Base-by-base conservation (phyloP, 306 rosid genomes). In the Ormosia emarginata region DNA sequence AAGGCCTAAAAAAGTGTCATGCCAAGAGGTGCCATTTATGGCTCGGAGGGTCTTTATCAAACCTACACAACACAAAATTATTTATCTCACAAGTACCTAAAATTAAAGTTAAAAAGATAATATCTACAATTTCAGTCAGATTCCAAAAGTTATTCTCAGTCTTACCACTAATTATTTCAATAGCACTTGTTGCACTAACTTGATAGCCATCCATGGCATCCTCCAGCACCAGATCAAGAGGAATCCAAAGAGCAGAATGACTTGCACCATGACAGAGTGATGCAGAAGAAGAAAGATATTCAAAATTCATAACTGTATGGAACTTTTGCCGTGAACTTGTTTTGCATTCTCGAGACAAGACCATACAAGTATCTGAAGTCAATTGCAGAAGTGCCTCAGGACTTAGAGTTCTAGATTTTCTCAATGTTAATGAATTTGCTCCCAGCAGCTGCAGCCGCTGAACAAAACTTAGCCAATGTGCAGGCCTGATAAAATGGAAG, bases 131-230 rank as follows among this genome's bases (percentile, higher is more conserved):
- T 69, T 79, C 37, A 33, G 33, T 79, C 85, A 79, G 80, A 70
- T 47, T 79, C 79, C n/a, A 6, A 72, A 17, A 53, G 56, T 47
- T 66, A 80, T 39, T 76, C 52, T 78, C 46, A 55, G 62, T 75
- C 72, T 82, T 87, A 95, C 99, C 92, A 0, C 90, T 85, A 78
- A 91, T 87, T 89, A 71, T 86, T 91, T 95, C 99, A 71, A 95
- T 89, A 70, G 96, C 90, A 87, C 98, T 92, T 29, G 92, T 91
- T 84, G 99, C 89, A 40, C 93, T 93, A 62, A 91, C 97, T 89
- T 92, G 92, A 88, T 93, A 95, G 82, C 96, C 97, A 82, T 95
- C 98, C 98, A 95, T 92, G 79, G 97, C 93, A 85, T 95, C 99
- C 93, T 95, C 99, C 73, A 95, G 75, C 73, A 88, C 92, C 41